Percentiles rank a stretch among this genome's conserved stretches.
Conservation (phyloP, 2,329 filamentous ascomycete species). For the Lecanicillium sp. region DNA sequence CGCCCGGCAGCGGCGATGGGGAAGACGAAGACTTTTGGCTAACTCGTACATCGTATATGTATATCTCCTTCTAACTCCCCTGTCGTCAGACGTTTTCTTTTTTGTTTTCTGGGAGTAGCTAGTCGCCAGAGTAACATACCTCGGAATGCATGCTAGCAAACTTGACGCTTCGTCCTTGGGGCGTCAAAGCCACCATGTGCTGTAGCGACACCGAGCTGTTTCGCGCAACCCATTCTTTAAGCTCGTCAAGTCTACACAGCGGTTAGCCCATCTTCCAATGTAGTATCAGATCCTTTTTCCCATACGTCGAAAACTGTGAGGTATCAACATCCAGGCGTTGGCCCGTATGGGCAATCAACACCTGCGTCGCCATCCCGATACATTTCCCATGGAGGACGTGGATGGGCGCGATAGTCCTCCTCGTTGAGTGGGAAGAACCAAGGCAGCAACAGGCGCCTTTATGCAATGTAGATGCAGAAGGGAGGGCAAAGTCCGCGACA, state of each 20-base stretch:
- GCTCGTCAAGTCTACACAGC: slow-evolving; percentile 62
- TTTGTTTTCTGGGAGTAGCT: too few species aligned
- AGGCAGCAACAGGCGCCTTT: neutral
- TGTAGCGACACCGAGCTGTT: slow-evolving; percentile 65
- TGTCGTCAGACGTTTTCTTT: too few species aligned
- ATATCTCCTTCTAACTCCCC: slow-evolving; percentile 70
- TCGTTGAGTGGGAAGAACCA: slow-evolving; percentile 2
- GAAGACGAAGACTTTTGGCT: slow-evolving; percentile 48
- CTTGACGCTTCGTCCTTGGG: slow-evolving; percentile 76
- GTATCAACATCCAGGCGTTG: slow-evolving; percentile 75
- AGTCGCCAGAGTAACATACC: too few species aligned
- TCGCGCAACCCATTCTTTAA: slow-evolving; percentile 72
- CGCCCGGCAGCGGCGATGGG: slow-evolving; percentile 32
- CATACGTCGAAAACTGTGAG: slow-evolving; percentile 65
- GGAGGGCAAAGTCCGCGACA: neutral
- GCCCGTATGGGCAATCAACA: slow-evolving; percentile 90
- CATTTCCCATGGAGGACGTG: slow-evolving; percentile 32
- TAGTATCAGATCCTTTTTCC: too few species aligned
- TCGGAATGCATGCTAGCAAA: slow-evolving; percentile 71
- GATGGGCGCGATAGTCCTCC: slow-evolving; percentile 11
- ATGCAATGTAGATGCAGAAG: neutral
- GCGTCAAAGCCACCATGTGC: slow-evolving; percentile 81
- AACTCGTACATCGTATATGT: slow-evolving; percentile 79
- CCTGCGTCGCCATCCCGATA: slow-evolving; percentile 74
- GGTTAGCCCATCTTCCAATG: too few species aligned